Conservation (phyloP, 2,329 filamentous ascomycete genomes). For the Alternaria gansuensis region DNA sequence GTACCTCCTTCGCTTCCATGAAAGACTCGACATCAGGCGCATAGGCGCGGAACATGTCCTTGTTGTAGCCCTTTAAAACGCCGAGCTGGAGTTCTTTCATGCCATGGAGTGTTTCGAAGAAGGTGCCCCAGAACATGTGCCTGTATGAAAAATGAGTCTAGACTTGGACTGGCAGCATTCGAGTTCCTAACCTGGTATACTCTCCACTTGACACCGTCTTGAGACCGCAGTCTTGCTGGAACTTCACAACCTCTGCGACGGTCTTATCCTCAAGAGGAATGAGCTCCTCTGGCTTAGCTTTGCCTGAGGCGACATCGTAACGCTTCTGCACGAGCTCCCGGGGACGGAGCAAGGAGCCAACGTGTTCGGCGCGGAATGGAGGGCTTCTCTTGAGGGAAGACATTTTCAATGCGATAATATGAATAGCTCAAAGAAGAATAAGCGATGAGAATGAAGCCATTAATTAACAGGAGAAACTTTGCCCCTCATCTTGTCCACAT, state of each 20-base stretch:
- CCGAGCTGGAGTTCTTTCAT: slow-evolving; percentile 62
- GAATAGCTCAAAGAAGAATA: slow-evolving; percentile 13
- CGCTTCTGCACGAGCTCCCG: slow-evolving; percentile 68
- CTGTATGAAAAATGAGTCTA: slow-evolving; percentile 34
- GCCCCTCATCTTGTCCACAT: slow-evolving; percentile 35
- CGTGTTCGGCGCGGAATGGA: slow-evolving; percentile 76
- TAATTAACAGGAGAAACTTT: slow-evolving; percentile 18
- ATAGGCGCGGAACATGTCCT: slow-evolving; percentile 66
- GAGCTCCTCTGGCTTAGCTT: slow-evolving; percentile 59
- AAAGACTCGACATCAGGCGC: slow-evolving; percentile 70
- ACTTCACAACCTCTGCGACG: slow-evolving; percentile 70
- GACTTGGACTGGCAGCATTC: neutral
- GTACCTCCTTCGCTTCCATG: slow-evolving; percentile 64
- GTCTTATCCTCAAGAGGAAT: slow-evolving; percentile 69
- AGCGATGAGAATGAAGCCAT: slow-evolving; percentile 13
- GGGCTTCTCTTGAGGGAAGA: slow-evolving; percentile 54
- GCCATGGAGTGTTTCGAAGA: slow-evolving; percentile 64
- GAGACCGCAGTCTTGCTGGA: slow-evolving; percentile 70
- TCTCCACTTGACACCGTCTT: slow-evolving; percentile 74
- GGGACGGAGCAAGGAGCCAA: slow-evolving; percentile 75
- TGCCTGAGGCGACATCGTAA: slow-evolving; percentile 60
- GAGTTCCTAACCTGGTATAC: slow-evolving; percentile 57
- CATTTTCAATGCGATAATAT: slow-evolving; percentile 44
- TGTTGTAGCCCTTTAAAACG: slow-evolving; percentile 57
- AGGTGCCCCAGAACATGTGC: slow-evolving; percentile 66